Conservation (phyloP, 2,329 filamentous ascomycete species). For the Colletotrichum sp. region DNA sequence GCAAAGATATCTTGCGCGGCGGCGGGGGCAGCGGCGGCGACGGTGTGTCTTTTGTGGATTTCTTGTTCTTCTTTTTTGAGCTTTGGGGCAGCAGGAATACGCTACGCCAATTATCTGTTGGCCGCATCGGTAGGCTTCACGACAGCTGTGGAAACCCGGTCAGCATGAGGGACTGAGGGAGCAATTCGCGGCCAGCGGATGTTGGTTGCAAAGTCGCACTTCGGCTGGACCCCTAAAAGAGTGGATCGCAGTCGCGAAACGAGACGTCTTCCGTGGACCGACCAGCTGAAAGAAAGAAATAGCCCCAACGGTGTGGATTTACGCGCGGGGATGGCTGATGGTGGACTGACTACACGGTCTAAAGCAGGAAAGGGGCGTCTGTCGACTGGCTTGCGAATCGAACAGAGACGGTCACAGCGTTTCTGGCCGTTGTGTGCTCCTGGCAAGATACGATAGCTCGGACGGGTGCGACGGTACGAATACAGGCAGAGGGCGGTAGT, state of each 20-base stretch:
- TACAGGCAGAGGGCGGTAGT: not conserved
- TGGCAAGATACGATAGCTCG: not conserved
- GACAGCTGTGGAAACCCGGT: not conserved
- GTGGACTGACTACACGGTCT: constrained; percentile 13
- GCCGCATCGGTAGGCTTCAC: constrained; percentile 5
- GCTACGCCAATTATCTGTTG: constrained; percentile 17
- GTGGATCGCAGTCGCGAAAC: not conserved
- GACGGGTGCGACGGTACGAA: not conserved
- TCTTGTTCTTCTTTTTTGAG: constrained; percentile 17
- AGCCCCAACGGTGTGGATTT: not conserved
- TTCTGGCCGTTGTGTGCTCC: not conserved
- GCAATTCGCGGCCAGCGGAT: not conserved
- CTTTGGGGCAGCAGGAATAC: constrained; percentile 16
- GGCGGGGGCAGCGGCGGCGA: not conserved
- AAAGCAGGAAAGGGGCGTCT: not conserved
- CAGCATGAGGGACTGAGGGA: constrained; percentile 9
- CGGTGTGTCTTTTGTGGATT: not conserved
- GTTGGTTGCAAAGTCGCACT: not conserved
- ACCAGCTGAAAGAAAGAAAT: not conserved
- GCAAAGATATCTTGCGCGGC: not conserved
- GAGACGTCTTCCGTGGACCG: not conserved
- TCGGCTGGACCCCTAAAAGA: not conserved
- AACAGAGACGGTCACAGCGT: not conserved
- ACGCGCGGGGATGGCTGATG: not conserved
- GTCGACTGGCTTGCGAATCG: not conserved